Percentiles rank a stretch among this genome's conserved stretches.
These are phyloP conservation scores for Lathyrus oleraceus DNA, from an alignment of 306 rosid species.

Conservation along the genomic window DNA sequence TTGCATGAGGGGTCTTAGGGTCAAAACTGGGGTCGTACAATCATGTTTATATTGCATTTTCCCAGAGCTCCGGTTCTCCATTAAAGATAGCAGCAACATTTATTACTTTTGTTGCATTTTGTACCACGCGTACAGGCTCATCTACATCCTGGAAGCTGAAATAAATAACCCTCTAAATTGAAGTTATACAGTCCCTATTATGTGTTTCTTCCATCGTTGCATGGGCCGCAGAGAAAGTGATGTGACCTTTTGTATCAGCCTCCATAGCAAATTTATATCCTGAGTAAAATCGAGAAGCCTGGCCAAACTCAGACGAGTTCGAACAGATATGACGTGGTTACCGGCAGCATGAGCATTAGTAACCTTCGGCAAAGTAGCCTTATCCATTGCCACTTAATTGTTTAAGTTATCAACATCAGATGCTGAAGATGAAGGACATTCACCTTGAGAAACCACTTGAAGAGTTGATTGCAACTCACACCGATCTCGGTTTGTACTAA, in stretches of 20 bases:
- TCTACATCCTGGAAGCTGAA: conserved; percentile 86
- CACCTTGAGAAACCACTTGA: conserved; percentile 71
- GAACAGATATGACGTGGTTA: conserved; percentile 57
- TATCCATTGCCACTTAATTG: conserved; percentile 55
- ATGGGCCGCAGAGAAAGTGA: conserved; percentile 51
- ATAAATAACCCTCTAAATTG: conserved; percentile 63
- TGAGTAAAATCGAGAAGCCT: conserved; percentile 66
- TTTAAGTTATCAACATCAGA: conserved; percentile 74
- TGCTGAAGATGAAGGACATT: conserved; percentile 78
- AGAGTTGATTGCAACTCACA: conserved; percentile 65
- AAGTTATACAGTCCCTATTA: conserved; percentile 50
- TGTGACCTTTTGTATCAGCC: conserved; percentile 66
- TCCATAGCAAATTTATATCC: conserved; percentile 69
- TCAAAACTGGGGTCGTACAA: no score
- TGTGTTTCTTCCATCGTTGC: conserved; percentile 50
- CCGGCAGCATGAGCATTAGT: conserved; percentile 46
- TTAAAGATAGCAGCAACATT: conserved; percentile 57
- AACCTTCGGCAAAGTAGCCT: conserved; percentile 47
- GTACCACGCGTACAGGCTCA: conserved; percentile 61
- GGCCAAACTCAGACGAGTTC: conserved; percentile 48
- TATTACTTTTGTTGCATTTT: conserved; percentile 57
- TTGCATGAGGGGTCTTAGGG: no score
- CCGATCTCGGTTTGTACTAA: conserved; percentile 53
- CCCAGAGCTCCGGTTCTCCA: no score
- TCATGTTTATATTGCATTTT: no score